Conservation (phyloP, 2,329 filamentous ascomycete species). For the Aspergillus sclerotialis region DNA sequence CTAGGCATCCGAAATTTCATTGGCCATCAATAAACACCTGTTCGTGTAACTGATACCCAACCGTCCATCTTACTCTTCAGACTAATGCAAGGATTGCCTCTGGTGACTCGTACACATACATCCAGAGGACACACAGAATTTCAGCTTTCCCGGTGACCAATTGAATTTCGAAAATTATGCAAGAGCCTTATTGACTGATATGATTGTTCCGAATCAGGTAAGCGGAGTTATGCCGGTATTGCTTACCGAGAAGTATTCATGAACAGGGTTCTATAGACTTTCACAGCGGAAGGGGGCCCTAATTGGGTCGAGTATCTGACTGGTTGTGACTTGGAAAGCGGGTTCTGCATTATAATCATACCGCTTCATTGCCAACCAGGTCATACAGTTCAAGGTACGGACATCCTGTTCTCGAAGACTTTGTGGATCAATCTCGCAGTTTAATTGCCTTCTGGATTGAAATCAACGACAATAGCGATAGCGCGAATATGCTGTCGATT, state of each 20-base stretch:
- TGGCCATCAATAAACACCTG: conserved; percentile 11
- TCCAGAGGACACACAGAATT: conserved; percentile 48
- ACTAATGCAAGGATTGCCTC: conserved; percentile 19
- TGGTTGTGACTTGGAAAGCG: conserved; percentile 40
- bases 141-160: conserved; percentile 49
- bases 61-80: background rate
- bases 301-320: conserved; percentile 52
- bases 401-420: conserved; percentile 29
- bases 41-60: conserved; percentile 4
- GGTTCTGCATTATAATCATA: conserved; percentile 47
- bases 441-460: conserved; percentile 51
- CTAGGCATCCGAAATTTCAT: too few species aligned
- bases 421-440: conserved; percentile 27
- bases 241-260: too few species aligned
- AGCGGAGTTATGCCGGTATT: conserved; percentile 4
- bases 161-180: conserved; percentile 42
- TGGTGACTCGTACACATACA: conserved; percentile 36
- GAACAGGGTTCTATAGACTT: conserved; percentile 23
- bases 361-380: conserved; percentile 44
- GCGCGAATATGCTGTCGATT: conserved; percentile 38
- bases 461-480: conserved; percentile 51
- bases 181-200: conserved; percentile 37
- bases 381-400: conserved; percentile 44
- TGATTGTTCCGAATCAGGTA: conserved; percentile 45
- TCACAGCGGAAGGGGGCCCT: conserved; percentile 47